These are phyloP conservation scores for Phytopythium oedochilum DNA, from an alignment of 352 stramenopile species.

Conservation along the genomic window DNA sequence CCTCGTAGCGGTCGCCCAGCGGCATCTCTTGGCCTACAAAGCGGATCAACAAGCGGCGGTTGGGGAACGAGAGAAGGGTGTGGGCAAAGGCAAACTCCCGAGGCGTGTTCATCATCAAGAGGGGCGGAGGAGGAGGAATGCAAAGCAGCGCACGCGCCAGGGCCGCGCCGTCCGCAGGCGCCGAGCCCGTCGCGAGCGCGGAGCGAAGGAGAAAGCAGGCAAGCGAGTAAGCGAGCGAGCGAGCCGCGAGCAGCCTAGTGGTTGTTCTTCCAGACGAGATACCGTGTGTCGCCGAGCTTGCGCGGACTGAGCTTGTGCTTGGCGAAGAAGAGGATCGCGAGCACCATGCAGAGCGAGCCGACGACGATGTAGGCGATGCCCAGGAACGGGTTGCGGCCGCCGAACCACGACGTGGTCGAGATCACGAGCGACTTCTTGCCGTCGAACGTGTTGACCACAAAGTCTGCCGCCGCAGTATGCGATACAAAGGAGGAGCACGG, in stretches of 20 bases:
- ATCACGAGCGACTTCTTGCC: slow-evolving; percentile 97
- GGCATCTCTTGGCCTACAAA: slow-evolving; percentile 4
- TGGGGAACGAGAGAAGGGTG: too few relatives aligned
- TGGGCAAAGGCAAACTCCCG: too few relatives aligned
- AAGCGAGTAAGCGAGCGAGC: not conserved
- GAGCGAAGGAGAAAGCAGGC: too few relatives aligned
- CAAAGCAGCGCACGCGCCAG: too few relatives aligned
- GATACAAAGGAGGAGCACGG: not conserved
- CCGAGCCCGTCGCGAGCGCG: too few relatives aligned
- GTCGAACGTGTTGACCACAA: slow-evolving; percentile 93
- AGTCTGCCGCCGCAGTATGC: slow-evolving; percentile 73
- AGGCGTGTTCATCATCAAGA: too few relatives aligned
- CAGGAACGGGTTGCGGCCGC: slow-evolving; percentile 96
- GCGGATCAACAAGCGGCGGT: too few relatives aligned
- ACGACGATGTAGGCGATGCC: slow-evolving; percentile 96
- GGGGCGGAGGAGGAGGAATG: too few relatives aligned
- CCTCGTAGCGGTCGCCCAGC: slow-evolving; percentile 43
- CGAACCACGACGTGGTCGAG: slow-evolving; percentile 95
- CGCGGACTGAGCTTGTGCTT: slow-evolving; percentile 95
- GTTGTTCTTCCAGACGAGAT: slow-evolving; percentile 97
- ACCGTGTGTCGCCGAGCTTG: slow-evolving; percentile 93
- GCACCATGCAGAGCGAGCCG: slow-evolving; percentile 90
- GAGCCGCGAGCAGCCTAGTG: slow-evolving; percentile 36
- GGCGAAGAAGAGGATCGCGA: slow-evolving; percentile 93
- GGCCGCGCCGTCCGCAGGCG: too few relatives aligned